These are phyloP conservation scores for Nosema bombycis DNA, from an alignment of 371 early-diverging fungal genomes.

Conservation along the genomic window DNA sequence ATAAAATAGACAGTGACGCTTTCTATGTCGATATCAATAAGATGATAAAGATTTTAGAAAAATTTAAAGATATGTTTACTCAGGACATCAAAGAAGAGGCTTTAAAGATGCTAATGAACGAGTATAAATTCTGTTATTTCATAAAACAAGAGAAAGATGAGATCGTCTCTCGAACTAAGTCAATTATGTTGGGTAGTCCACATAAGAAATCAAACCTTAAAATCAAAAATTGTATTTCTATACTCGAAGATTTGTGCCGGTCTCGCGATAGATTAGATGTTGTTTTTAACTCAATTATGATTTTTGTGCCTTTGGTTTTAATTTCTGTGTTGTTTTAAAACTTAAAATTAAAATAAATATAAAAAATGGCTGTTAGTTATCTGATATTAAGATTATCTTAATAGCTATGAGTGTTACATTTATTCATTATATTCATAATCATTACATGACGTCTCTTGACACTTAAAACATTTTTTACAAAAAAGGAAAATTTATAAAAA, in stretches of 20 bases:
- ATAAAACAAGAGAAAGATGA: slow-evolving; percentile 35
- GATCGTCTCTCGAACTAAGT: slow-evolving; percentile 11
- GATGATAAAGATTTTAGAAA: slow-evolving; percentile 39
- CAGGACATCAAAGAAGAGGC: slow-evolving; percentile 19
- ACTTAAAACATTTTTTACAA: neutral
- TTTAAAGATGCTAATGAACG: slow-evolving; percentile 34
- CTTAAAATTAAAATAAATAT: no score
- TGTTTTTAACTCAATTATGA: neutral
- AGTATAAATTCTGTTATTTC: slow-evolving; percentile 22
- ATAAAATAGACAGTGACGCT: slow-evolving; percentile 36
- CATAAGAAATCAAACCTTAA: neutral
- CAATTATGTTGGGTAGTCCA: neutral
- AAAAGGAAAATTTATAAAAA: neutral
- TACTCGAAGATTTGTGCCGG: slow-evolving; percentile 19
- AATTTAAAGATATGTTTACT: slow-evolving; percentile 18
- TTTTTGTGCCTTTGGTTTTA: slow-evolving; percentile 6
- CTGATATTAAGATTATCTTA: no score
- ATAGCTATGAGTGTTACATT: no score
- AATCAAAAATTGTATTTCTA: slow-evolving; percentile 22
- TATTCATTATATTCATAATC: no score
- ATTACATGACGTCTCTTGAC: neutral
- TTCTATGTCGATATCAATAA: slow-evolving; percentile 39
- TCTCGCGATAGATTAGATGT: slow-evolving; percentile 11
- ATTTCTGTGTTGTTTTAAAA: neutral
- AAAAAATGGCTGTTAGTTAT: no score